Evolutionary conservation across 495 filamentous ascomycete species (phyloP), one percentile per base, ranked within the genome.

Genomic region (Neurospora tetraspora): DNA sequence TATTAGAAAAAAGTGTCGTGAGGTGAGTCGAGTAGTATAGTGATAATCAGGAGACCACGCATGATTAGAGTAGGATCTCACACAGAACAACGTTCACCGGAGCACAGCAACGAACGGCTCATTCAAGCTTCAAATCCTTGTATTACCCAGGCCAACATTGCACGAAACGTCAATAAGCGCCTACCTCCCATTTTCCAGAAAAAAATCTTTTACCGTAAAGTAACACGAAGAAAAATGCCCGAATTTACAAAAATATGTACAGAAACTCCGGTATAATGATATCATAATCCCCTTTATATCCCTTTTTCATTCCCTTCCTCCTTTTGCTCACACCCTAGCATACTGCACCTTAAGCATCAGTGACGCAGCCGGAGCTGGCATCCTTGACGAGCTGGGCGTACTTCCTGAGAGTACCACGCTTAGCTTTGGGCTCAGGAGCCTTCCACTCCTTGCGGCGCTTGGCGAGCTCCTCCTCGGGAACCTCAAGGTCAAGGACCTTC

Each of bases 321-420:
- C 14, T 39, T 76, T 59, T 72, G 47, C 47, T 59, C 47, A 59
- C 23, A 59, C 1, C 20, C 11, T 59, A 6, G 20, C 43, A 9
- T 11, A 59, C 47, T 12, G 5, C 4, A 7, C 12, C 12, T 59
- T 61, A 68, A 16, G 80, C 85, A 78, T 94, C 93, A 5, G 92
- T 95, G 45, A 95, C 89, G 79, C 93, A 94, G 42, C 92, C 92
- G 72, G 90, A 89, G 83, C 90, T 92, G 8, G 92, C 92, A 81
- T 94, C 91, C 72, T 83, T 87, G 43, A 95, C 90, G 65, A 88
- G 76, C 79, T 83, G 84, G 27, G 91, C 87, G 77, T 95, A 95
- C 82, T 94, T 94, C 74, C 88, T 89, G 73, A 95, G 80, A 16
- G 92, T 94, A 12, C 92, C 92, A 81, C 89, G 89, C 27, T 82